These are phyloP conservation scores for Dinochytrium kinnereticum DNA, from an alignment of 371 early-diverging fungal species.

Conservation along the genomic window DNA sequence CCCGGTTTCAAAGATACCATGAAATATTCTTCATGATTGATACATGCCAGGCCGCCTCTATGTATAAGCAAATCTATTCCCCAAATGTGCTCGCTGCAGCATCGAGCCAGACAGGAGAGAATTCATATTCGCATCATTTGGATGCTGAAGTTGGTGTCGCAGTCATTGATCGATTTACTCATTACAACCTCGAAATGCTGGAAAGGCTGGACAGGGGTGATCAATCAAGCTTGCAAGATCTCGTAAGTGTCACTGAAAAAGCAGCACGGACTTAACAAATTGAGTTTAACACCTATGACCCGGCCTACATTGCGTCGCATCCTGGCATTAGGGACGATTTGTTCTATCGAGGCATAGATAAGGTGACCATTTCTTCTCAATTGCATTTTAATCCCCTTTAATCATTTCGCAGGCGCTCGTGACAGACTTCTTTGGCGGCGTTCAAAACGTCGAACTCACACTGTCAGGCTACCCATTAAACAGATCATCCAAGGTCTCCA, in stretches of 20 bases:
- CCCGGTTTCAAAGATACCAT: conserved; percentile 69
- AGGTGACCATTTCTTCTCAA: conserved; percentile 33
- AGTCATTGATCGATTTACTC: conserved; percentile 96
- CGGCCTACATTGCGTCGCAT: conserved; percentile 72
- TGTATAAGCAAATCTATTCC: conserved; percentile 88
- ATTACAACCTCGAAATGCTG: conserved; percentile 87
- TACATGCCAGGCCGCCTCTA: conserved; percentile 96
- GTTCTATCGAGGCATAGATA: conserved; percentile 65
- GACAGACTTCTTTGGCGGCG: conserved; percentile 95
- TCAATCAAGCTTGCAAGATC: conserved; percentile 70
- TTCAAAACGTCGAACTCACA: conserved; percentile 82
- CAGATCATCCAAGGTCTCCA: not conserved
- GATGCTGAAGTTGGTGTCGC: conserved; percentile 93
- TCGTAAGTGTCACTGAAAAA: conserved; percentile 72
- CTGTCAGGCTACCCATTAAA: conserved; percentile 11
- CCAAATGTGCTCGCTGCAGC: conserved; percentile 93
- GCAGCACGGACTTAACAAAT: no score
- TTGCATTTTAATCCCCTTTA: no score
- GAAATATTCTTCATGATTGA: conserved; percentile 96
- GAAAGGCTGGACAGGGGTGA: conserved; percentile 83
- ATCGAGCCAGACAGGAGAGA: conserved; percentile 82
- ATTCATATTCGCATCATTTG: conserved; percentile 94
- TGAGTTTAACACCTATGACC: conserved; percentile 82
- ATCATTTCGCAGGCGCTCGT: conserved; percentile 74
- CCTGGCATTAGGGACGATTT: conserved; percentile 84